Base-by-base conservation (phyloP, 495 filamentous ascomycete genomes). In the Aspergillus indologenus region DNA sequence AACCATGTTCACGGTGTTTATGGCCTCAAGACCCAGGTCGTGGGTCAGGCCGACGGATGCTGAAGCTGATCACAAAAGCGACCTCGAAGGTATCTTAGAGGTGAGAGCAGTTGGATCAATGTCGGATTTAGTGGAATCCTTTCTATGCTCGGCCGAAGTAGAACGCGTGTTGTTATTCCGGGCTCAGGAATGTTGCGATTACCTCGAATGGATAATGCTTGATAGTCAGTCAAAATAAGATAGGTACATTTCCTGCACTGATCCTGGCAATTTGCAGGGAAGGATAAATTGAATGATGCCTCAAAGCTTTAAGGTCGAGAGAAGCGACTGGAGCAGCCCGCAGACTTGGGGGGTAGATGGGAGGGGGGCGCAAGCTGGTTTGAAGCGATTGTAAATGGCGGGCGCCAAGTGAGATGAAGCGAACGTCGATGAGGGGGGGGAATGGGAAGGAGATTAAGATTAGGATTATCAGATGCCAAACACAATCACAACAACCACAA, bases 1-100 rank as follows among this genome's bases (percentile, higher is more conserved):
- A 50, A 65, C 76, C 76, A 78, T 79, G 43, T 43, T 73, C 51
- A 55, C 18, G 57, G 54, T 52, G 52, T 51, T n/a, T 58, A 47
- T 61, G 56, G 55, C 59, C 61, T 66, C 63, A 63, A 67, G 63
- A 49, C 49, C 19, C 66, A 48, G 54, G 61, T 19, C 15, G 15
- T 31, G 48, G 23, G 23, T 18, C 23, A 24, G 22, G 24, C 48
- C n/a, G 17, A 19, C 48, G 12, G 34, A 7, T 7, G 12, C 12
- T 40, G 34, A 31, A 29, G 48, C 24, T n/a, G 29, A 17, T 29
- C 15, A 15, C 24, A 31, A 9, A 31, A 15, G n/a, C 24, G 48
- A 31, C 22, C 48, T 51, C 34, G 48, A 4, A 51, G 48, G 23
- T 18, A n/a, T 29, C 22, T 23, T 51, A 17, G 48, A 19, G 17